phyloP scores from a whole-genome alignment of 306 rosid species.

The Prunus kanzakura region DNA sequence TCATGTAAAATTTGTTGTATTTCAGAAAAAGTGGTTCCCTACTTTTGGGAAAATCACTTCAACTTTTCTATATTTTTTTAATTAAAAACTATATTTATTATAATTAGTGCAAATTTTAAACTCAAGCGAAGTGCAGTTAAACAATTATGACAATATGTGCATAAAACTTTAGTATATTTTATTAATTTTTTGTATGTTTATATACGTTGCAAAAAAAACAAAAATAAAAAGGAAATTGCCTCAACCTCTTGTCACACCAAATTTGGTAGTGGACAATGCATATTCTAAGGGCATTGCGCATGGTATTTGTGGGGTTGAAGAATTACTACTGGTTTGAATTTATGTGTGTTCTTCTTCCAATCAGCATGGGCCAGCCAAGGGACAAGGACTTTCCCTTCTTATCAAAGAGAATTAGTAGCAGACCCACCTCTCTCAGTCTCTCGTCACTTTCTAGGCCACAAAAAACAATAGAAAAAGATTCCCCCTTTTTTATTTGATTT shows the following conservation, averaged over 20 bases:
- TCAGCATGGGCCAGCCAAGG: neutral
- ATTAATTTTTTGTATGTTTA: no score
- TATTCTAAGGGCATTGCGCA: neutral
- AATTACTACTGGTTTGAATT: neutral
- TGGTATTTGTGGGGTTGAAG: neutral
- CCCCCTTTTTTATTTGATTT: neutral
- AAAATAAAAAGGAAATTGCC: no score
- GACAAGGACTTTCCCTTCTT: neutral
- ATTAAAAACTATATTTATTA: no score
- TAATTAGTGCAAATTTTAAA: no score
- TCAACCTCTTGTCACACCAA: neutral
- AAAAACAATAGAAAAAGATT: neutral
- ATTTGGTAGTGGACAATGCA: neutral
- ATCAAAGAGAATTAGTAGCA: neutral
- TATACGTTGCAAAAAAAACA: no score
- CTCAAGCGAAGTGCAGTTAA: no score
- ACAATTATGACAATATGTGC: no score
- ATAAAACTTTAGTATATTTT: no score
- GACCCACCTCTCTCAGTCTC: neutral
- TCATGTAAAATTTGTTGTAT: no score
- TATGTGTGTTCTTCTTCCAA: neutral
- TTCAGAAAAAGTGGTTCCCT: no score
- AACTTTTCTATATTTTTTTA: no score
- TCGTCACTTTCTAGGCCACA: neutral
- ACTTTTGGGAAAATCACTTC: no score